Conservation (phyloP, 371 early-diverging fungal genomes). For the Phascolomyces articulosus region DNA sequence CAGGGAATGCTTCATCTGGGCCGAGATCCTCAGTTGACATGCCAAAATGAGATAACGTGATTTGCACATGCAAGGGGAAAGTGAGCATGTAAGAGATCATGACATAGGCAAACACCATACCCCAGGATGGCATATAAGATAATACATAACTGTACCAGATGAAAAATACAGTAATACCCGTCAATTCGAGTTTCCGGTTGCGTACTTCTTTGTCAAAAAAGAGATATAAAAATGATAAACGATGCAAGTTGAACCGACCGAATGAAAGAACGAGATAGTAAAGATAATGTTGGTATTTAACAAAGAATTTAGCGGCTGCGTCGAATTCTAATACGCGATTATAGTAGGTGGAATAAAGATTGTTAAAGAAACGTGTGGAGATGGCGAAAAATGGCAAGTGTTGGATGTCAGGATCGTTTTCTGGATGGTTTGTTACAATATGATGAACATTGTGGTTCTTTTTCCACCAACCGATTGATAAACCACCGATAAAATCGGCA, state of each 20-base stretch:
- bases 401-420: slow-evolving; percentile 97
- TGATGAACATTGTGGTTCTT: slow-evolving; percentile 95
- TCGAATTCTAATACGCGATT: slow-evolving; percentile 83
- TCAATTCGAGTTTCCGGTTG: slow-evolving; percentile 75
- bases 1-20: slow-evolving; percentile 79
- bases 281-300: slow-evolving; percentile 81
- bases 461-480: slow-evolving; percentile 97
- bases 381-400: slow-evolving; percentile 95
- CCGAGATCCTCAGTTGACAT: slow-evolving; percentile 88
- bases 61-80: slow-evolving; percentile 91
- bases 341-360: slow-evolving; percentile 93
- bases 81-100: slow-evolving; percentile 84
- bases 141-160: slow-evolving; percentile 79
- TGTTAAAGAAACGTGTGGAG: slow-evolving; percentile 77
- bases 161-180: slow-evolving; percentile 75
- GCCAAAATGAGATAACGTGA: slow-evolving; percentile 94
- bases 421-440: slow-evolving; percentile 85
- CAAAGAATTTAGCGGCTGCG: slow-evolving; percentile 69
- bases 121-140: slow-evolving; percentile 69
- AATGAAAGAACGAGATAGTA: slow-evolving; percentile 88
- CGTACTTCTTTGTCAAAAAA: slow-evolving; percentile 62
- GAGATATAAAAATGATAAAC: slow-evolving; percentile 72
- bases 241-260: slow-evolving; percentile 93
- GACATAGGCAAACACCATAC: slow-evolving; percentile 66
- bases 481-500: slow-evolving; percentile 85